phyloP scores from a whole-genome alignment of 1,139 yeast genomes.

The Saccharomyces hybrid region DNA sequence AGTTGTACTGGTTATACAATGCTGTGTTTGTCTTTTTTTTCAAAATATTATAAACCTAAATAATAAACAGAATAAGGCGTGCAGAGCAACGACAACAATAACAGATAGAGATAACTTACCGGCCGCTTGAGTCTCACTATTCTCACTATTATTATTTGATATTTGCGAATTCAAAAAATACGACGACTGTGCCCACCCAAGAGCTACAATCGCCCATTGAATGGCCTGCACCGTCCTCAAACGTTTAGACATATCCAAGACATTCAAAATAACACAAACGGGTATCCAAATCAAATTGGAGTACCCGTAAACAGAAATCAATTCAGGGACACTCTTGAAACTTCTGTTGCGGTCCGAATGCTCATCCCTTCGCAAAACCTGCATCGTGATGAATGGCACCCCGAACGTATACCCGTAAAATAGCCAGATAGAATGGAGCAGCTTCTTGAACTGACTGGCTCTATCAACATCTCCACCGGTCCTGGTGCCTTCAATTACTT shows the following conservation, averaged over 20 bases:
- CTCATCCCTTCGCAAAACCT: constrained; percentile 13
- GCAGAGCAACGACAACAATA: too few species aligned
- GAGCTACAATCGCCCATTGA: constrained; percentile 9
- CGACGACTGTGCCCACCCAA: constrained; percentile 14
- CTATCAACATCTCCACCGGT: constrained; percentile 4
- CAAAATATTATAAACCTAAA: too few species aligned
- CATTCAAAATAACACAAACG: constrained; percentile 14
- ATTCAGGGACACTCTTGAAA: constrained; percentile 10
- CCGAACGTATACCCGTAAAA: constrained; percentile 21
- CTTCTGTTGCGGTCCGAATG: constrained; percentile 6
- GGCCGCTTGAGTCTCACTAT: too few species aligned
- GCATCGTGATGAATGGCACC: constrained; percentile 18
- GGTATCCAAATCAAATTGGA: constrained; percentile 27
- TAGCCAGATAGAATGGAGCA: constrained; percentile 23
- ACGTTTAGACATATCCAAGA: constrained; percentile 8
- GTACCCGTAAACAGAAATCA: constrained; percentile 26
- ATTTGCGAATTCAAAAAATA: constrained; percentile 3
- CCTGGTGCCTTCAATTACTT: constrained; percentile 15
- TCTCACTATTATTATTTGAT: not conserved
- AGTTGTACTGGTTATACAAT: too few species aligned
- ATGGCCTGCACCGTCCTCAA: constrained; percentile 1
- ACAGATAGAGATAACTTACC: too few species aligned
- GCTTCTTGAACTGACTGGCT: constrained; percentile 11
- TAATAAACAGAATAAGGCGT: too few species aligned
- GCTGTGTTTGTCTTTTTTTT: too few species aligned